Evolutionary conservation across 805 yeast species (phyloP), one percentile per base, ranked within the genome.

Genomic region (Barnettozyma siamensis): DNA sequence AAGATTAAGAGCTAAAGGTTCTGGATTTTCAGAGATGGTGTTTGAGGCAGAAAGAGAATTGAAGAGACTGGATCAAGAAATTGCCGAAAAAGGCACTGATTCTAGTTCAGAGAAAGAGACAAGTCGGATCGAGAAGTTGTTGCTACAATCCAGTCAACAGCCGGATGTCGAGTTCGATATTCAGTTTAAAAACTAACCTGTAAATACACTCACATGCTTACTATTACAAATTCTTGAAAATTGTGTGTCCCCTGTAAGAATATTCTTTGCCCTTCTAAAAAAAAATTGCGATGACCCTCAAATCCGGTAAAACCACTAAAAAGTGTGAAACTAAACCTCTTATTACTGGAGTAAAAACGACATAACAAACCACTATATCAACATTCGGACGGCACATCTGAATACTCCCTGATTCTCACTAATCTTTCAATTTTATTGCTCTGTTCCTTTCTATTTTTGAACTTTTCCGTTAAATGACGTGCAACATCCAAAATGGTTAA

Each of bases 41-140:
- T 66, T 59, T 1, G 84, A 78, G 46, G 78, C 84, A 26, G 88
- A 84, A 49, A 66, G 68, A 28, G 95, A 88, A 53, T 65, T 83
- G 50, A 65, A 60, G 10, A 80, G 80, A 59, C 58, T 83, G 34
- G 60, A 60, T 5, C 49, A 58, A 28, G 66, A 55, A 20, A 34
- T 48, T 21, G 46, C 44, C 20, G 38, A 40, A 15, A 33, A 34
- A 19, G 38, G 38, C 3, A 31, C 33, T 11, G 10, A 31, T 2
- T 19, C 16, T 6, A 4, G 16, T 4, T n/a, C 13, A 3, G 37
- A 17, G 2, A 26, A 34, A 7, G 54, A 50, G 30, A 31, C 41
- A 7, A 51, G 50, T 12, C 40, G 48, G 34, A 43, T 51, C 31
- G 42, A 50, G 26, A 33, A 35, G 26, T 11, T 51, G 26, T 21